Evolutionary conservation across 2,329 filamentous ascomycete species (phyloP).

Genomic region (Basipetospora chlamydospora): DNA sequence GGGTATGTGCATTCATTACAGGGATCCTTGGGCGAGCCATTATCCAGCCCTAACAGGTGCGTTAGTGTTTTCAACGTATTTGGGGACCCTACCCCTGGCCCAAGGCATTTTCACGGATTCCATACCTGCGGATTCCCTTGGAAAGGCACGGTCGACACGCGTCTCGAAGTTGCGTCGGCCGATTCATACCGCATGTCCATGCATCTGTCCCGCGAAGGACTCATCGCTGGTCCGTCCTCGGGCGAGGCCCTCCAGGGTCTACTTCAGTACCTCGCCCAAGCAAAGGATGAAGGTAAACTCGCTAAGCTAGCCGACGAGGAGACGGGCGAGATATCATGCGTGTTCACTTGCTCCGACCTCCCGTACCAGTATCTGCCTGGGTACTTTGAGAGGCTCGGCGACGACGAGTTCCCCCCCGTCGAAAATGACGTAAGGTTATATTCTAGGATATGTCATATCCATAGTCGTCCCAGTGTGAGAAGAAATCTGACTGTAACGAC

Average conservation of each 20-base stretch:
- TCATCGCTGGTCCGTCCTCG: conserved; percentile 47
- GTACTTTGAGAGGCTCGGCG: conserved; percentile 41
- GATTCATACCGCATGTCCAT: conserved; percentile 40
- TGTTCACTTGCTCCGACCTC: conserved; percentile 47
- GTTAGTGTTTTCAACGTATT: conserved; percentile 4
- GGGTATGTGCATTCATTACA: background rate
- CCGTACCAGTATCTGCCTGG: conserved; percentile 48
- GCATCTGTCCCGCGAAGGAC: conserved; percentile 38
- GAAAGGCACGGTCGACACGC: conserved; percentile 34
- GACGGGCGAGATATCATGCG: conserved; percentile 30
- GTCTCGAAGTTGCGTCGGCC: conserved; percentile 39
- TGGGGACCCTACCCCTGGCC: conserved; percentile 3
- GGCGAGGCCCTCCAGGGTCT: conserved; percentile 34
- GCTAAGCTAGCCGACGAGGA: conserved; percentile 28
- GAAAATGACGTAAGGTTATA: conserved; percentile 7
- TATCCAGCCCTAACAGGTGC: background rate
- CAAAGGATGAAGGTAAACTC: conserved; percentile 33
- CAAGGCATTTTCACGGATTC: conserved; percentile 2
- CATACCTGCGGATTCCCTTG: conserved; percentile 32
- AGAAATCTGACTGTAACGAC: too few relatives aligned
- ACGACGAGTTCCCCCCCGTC: conserved; percentile 32
- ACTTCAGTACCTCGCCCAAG: conserved; percentile 20
- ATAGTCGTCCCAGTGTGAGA: too few relatives aligned
- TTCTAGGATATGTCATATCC: background rate
- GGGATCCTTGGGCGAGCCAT: background rate